Percentiles rank a stretch among this genome's conserved stretches.
These are phyloP conservation scores for Kodamaea arcana DNA, from an alignment of 1,139 yeast genomes.

Conservation along the genomic window DNA sequence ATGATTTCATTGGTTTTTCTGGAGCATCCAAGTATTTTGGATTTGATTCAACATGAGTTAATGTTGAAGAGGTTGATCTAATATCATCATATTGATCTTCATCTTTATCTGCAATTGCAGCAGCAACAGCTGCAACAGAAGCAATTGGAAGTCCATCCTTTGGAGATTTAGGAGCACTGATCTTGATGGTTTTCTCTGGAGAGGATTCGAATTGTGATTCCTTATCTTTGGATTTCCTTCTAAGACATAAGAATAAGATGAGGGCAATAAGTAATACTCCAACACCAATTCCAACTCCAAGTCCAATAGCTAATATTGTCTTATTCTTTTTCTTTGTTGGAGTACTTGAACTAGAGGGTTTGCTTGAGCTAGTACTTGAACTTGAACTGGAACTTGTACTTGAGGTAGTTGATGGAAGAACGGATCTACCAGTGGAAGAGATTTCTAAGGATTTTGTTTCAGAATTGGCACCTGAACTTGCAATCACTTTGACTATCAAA, in stretches of 20 bases:
- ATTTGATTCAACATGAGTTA: constrained; percentile 36
- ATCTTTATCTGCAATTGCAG: constrained; percentile 19
- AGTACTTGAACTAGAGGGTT: constrained; percentile 17
- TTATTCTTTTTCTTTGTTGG: constrained; percentile 13
- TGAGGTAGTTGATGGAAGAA: constrained; percentile 9
- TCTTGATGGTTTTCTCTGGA: not conserved
- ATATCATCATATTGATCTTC: constrained; percentile 13
- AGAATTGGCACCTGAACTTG: constrained; percentile 34
- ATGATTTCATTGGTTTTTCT: constrained; percentile 56
- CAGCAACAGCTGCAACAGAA: not conserved
- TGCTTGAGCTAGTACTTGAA: constrained; percentile 9
- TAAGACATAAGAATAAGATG: constrained; percentile 55
- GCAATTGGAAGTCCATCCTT: not conserved
- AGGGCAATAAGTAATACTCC: constrained; percentile 46
- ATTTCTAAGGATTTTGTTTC: constrained; percentile 47
- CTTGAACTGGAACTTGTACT: constrained; percentile 14
- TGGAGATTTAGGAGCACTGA: not conserved
- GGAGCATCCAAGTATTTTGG: constrained; percentile 29
- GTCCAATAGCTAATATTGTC: constrained; percentile 65
- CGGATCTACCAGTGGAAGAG: constrained; percentile 11
- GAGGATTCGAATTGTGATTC: constrained; percentile 25
- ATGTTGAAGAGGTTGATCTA: constrained; percentile 28
- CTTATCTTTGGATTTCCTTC: constrained; percentile 34
- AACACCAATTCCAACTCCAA: constrained; percentile 82
- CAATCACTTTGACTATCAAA: constrained; percentile 50